Evolutionary conservation across 106 monocot genomes (phyloP).

Genomic region (Apostasia shenzhenica): DNA sequence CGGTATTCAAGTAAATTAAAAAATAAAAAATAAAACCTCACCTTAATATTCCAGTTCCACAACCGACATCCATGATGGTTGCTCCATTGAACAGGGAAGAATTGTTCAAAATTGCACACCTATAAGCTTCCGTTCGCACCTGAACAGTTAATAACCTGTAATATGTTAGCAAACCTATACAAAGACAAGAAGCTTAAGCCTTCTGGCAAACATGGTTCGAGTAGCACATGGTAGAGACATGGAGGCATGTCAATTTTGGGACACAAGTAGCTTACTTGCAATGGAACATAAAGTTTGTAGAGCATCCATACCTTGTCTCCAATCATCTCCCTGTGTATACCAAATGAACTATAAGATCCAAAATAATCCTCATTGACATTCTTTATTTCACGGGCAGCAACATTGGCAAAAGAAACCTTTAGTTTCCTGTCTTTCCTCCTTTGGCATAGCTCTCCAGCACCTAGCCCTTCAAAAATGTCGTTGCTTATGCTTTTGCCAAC

Average conservation of each 20-base stretch:
- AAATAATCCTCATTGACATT: slow-evolving; percentile 74
- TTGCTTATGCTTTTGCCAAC: slow-evolving; percentile 10
- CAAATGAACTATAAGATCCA: slow-evolving; percentile 84
- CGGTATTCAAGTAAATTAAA: neutral
- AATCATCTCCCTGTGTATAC: slow-evolving; percentile 97
- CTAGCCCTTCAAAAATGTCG: slow-evolving; percentile 6
- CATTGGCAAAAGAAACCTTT: slow-evolving; percentile 51
- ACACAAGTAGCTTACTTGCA: neutral
- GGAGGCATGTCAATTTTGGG: too few relatives aligned
- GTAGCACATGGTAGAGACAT: neutral
- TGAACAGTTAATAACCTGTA: slow-evolving; percentile 15
- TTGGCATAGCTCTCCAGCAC: slow-evolving; percentile 6
- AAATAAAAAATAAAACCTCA: slow-evolving; percentile 6
- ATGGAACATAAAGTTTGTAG: neutral
- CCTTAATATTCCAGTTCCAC: slow-evolving; percentile 99
- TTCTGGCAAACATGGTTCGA: neutral
- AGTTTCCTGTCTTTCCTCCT: slow-evolving; percentile 29
- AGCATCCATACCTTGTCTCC: slow-evolving; percentile 64
- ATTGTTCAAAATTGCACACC: slow-evolving; percentile 66
- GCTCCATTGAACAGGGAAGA: slow-evolving; percentile 72
- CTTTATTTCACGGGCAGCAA: slow-evolving; percentile 52
- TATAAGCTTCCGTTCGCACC: slow-evolving; percentile 89
- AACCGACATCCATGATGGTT: slow-evolving; percentile 93
- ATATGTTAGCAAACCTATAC: neutral
- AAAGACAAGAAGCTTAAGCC: too few relatives aligned